Evolutionary conservation across 192 early-diverging fungal species (phyloP), one percentile per base, ranked within the genome.

Genomic region (Phycomyces blakesleeanus): DNA sequence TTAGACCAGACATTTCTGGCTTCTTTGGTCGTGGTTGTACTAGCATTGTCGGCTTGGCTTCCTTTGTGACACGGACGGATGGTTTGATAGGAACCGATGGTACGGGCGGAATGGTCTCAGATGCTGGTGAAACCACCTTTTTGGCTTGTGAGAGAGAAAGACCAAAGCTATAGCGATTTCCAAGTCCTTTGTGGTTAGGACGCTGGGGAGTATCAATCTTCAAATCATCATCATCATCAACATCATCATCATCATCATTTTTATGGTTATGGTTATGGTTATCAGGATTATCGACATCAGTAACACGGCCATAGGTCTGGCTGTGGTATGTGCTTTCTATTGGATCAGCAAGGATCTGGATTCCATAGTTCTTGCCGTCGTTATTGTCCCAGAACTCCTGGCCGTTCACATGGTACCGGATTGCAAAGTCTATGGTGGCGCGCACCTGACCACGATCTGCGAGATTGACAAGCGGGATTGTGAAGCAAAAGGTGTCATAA

Each of bases 341-440:
- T 5, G 61, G 29, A 39, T 63, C 61, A 14, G 51, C 26, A 39
- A 63, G 16, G 14, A 63, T 38, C 27, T 38, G 44, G 55, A 90
- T 76, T 64, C 83, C 76, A 76, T 93, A 93, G 77, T 97, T 95
- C 55, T 72, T 64, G 44, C 89, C 90, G 49, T 72, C 66, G 82
- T 97, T 97, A 74, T 92, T 97, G 80, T 97, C 95, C 91, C 92
- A 93, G 75, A 86, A 82, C 69, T 90, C 88, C 12, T 55, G 51
- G 2, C 83, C 86, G 11, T 75, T 78, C 22, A 92, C 92, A 22
- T 69, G 76, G 74, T 90, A 93, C 7, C 81, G 77, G 27, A 83
- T 77, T 37, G 83, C 83, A 82, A 67, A 89, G 72, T 5, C 79
- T 79, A 50, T 81, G 71, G 60, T 92, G 69, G 22, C 68, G 27